phyloP scores from a whole-genome alignment of 1,139 yeast species.

The Nadsonia starkeyi-henricii region DNA sequence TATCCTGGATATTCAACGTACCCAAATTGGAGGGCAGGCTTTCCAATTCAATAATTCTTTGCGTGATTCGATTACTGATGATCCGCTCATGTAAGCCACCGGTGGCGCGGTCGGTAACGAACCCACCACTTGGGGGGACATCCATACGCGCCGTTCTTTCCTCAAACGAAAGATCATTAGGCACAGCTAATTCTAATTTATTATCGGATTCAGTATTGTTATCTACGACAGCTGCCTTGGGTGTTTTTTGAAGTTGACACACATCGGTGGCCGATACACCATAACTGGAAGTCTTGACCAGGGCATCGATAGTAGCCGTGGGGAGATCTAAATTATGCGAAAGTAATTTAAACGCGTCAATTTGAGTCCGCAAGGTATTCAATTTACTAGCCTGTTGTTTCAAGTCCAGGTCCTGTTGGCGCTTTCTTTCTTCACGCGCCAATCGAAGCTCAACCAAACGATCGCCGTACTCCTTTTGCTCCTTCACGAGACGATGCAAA shows the following conservation, averaged over 20 bases:
- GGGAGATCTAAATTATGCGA: slow-evolving; percentile 74
- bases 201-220: slow-evolving; percentile 11
- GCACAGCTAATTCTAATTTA: background rate
- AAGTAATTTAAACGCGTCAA: slow-evolving; percentile 61
- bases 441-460: slow-evolving; percentile 19
- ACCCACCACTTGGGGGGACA: slow-evolving; percentile 15
- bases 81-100: slow-evolving; percentile 23
- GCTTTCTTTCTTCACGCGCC: slow-evolving; percentile 10
- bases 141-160: slow-evolving; percentile 11
- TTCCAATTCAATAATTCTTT: slow-evolving; percentile 64
- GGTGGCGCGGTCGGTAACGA: slow-evolving; percentile 9
- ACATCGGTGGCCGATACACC: background rate
- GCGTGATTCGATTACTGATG: slow-evolving; percentile 35
- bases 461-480: slow-evolving; percentile 26
- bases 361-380: slow-evolving; percentile 41
- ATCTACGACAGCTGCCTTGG: background rate
- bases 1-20: slow-evolving; percentile 34
- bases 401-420: slow-evolving; percentile 29
- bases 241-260: background rate
- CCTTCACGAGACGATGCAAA: slow-evolving; percentile 20
- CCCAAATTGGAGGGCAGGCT: slow-evolving; percentile 65
- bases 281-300: slow-evolving; percentile 20
- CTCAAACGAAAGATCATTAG: background rate
- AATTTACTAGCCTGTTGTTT: background rate
- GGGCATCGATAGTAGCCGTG: slow-evolving; percentile 23